Evolutionary conservation across 1,284 basidiomycete species (phyloP), one percentile per base, ranked within the genome.

Genomic region (Lignosus rhinocerotis): DNA sequence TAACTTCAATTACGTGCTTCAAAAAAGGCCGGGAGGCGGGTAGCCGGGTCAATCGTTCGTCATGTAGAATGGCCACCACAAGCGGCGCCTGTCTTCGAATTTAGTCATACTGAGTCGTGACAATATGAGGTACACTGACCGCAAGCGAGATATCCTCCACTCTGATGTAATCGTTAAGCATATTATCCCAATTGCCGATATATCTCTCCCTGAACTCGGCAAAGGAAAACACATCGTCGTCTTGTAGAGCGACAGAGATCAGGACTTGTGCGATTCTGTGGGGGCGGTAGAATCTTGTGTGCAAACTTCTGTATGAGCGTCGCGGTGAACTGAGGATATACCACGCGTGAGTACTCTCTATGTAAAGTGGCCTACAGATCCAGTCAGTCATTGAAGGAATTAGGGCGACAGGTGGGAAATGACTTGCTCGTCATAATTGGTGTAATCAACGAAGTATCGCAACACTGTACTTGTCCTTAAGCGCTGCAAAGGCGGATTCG

Each of bases 301-400:
- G 85, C n/a, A 73, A 72, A 1, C 66, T 66, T 10, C 67, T 56
- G 59, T 90, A 90, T 17, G 59, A 62, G 14, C 68, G 62, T 2
- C 80, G 76, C 0, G 87, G 84, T 1, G 59, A 65, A 12, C 73
- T 70, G 19, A 90, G 71, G 32, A 82, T 79, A 66, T 90, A 90
- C 77, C 81, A 84, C 0, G 84, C 84, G 58, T 75, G 76, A 30
- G 75, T 62, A 0, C 88, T 89, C 64, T 87, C 80, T 12, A 90
- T 75, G 55, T 77, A 87, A 9, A 88, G 68, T 0, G 84, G 80
- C 16, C 88, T 90, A 39, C 19, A 55, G 50, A 34, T 39, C 33
- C 25, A 49, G 32, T 55, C 34, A 30, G 33, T 12, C 32, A 52
- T 25, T 30, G 6, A 52, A 51, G 14, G 9, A 19, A 5, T 2